phyloP scores from a whole-genome alignment of 495 filamentous ascomycete species.

The Mycothermus thermophilus region DNA sequence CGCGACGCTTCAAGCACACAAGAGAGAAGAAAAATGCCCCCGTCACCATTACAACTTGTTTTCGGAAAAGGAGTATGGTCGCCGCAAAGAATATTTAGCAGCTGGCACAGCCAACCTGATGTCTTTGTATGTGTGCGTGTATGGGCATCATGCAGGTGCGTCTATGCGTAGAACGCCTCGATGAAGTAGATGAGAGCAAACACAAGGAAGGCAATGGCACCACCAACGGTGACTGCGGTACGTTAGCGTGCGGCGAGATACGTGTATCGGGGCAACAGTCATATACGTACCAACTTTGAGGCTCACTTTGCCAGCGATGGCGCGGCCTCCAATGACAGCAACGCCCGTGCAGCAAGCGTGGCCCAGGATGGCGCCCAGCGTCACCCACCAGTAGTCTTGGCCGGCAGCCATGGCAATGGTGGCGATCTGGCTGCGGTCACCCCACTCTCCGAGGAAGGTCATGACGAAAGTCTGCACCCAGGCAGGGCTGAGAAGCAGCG shows the following conservation, averaged over 20 bases:
- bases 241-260: constrained; percentile 15
- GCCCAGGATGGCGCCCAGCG: constrained; percentile 71
- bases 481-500: constrained; percentile 77
- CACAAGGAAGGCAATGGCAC: constrained; percentile 76
- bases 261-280: not conserved
- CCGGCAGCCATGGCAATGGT: constrained; percentile 98
- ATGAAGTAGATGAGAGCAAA: constrained; percentile 86
- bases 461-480: constrained; percentile 99
- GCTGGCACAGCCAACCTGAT: constrained; percentile 9
- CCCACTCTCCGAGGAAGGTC: constrained; percentile 98
- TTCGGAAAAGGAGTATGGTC: constrained; percentile 1
- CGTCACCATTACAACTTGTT: constrained; percentile 14
- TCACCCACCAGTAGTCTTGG: constrained; percentile 99
- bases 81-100: not conserved
- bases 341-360: constrained; percentile 82
- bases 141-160: too few species aligned
- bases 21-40: too few species aligned
- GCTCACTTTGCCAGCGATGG: constrained; percentile 87
- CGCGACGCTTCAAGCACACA: too few species aligned
- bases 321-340: constrained; percentile 85
- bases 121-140: not conserved
- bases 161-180: constrained; percentile 56
- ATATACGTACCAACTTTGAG: constrained; percentile 75
- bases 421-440: constrained; percentile 92
- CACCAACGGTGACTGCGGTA: constrained; percentile 74